Conservation (phyloP, 352 stramenopile species). For the Elongisporangium prolatum region DNA sequence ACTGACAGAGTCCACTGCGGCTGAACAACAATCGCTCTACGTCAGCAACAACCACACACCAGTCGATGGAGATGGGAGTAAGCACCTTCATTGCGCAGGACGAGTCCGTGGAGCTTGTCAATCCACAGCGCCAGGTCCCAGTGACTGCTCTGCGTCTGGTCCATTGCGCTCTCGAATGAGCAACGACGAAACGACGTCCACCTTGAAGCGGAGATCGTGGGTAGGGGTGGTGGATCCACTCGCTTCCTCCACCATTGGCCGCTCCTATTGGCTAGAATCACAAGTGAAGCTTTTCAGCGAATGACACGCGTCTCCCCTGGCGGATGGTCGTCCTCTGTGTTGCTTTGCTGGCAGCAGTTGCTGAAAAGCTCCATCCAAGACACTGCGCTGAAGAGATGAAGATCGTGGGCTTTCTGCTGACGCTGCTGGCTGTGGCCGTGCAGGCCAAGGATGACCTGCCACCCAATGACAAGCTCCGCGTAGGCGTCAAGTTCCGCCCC, state of each 20-base stretch:
- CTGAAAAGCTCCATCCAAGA: conserved; percentile 7
- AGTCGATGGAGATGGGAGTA: background rate
- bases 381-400: conserved; percentile 32
- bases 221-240: conserved; percentile 1
- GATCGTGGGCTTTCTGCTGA: conserved; percentile 37
- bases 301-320: conserved; percentile 26
- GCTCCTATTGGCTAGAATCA: conserved; percentile 15
- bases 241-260: background rate
- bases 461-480: conserved; percentile 56
- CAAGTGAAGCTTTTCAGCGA: conserved; percentile 26
- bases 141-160: background rate
- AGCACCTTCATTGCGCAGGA: conserved; percentile 21
- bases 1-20: conserved; percentile 9
- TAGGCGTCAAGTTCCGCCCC: conserved; percentile 77
- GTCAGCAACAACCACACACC: background rate
- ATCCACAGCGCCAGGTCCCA: conserved; percentile 21
- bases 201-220: conserved; percentile 14
- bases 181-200: conserved; percentile 10
- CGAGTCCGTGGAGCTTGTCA: conserved; percentile 30
- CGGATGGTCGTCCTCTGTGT: background rate
- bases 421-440: conserved; percentile 20
- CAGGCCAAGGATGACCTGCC: conserved; percentile 72
- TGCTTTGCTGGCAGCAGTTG: conserved; percentile 10
- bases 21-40: conserved; percentile 4
- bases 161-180: background rate